These are phyloP conservation scores for Funneliformis mosseae DNA, from an alignment of 192 early-diverging fungal genomes.

Conservation along the genomic window DNA sequence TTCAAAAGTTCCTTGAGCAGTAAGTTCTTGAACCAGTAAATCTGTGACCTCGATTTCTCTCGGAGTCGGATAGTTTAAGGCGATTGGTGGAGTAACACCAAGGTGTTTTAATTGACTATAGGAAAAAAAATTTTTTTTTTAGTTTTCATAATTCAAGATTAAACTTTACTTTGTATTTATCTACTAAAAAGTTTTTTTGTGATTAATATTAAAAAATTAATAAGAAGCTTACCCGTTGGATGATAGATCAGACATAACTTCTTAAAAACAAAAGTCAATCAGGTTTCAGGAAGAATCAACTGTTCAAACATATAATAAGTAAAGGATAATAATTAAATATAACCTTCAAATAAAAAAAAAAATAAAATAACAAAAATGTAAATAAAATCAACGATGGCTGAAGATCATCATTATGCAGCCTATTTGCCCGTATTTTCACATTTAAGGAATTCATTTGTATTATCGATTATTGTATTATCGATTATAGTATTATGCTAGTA, in stretches of 20 bases:
- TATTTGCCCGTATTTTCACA: no score
- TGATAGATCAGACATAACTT: constrained; percentile 6
- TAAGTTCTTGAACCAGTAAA: constrained; percentile 69
- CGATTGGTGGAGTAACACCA: constrained; percentile 86
- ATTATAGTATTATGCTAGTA: no score
- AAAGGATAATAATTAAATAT: neutral
- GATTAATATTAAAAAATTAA: neutral
- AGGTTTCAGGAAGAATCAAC: neutral
- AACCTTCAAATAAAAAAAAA: neutral
- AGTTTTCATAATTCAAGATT: neutral
- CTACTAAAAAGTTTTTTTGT: neutral
- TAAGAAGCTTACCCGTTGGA: neutral
- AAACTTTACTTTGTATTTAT: neutral
- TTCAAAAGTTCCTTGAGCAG: constrained; percentile 82
- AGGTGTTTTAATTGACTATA: constrained; percentile 44
- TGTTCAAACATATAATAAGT: neutral
- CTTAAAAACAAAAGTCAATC: neutral
- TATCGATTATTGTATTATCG: no score
- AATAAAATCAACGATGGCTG: no score
- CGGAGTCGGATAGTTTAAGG: constrained; percentile 57
- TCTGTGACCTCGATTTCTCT: constrained; percentile 74
- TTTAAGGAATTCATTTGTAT: no score
- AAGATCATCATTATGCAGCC: no score
- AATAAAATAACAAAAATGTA: no score
- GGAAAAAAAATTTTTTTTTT: neutral